Percentiles rank a stretch among this genome's conserved stretches.
Evolutionary conservation across 2,329 filamentous ascomycete species (phyloP).

Genomic region (Cyclaneusma minus): DNA sequence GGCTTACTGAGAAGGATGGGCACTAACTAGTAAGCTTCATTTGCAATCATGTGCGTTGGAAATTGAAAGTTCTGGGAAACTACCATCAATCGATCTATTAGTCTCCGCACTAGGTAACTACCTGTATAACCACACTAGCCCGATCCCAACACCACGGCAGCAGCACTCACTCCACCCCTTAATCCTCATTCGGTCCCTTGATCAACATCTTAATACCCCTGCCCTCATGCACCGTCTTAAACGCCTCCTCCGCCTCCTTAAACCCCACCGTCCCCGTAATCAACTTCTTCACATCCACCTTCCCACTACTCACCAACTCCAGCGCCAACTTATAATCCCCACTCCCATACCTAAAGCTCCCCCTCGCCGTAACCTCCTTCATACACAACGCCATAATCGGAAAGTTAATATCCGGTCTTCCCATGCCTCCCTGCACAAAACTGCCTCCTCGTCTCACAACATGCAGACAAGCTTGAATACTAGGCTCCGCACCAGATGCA

Average conservation of each 20-base stretch:
- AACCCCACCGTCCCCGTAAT: slow-evolving; percentile 69
- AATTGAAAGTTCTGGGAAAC: too few species aligned
- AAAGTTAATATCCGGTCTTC: slow-evolving; percentile 72
- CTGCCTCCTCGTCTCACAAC: slow-evolving; percentile 54
- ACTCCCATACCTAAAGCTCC: slow-evolving; percentile 77
- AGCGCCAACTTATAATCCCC: slow-evolving; percentile 73
- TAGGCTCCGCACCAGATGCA: slow-evolving; percentile 63
- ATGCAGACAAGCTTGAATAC: slow-evolving; percentile 62
- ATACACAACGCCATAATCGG: slow-evolving; percentile 81
- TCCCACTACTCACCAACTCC: slow-evolving; percentile 56
- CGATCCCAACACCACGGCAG: too few species aligned
- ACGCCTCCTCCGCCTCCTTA: slow-evolving; percentile 69
- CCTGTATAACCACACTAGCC: too few species aligned
- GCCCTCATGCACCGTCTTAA: slow-evolving; percentile 71
- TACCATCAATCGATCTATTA: too few species aligned
- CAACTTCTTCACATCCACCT: slow-evolving; percentile 68
- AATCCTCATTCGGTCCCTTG: slow-evolving; percentile 47
- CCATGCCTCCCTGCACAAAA: slow-evolving; percentile 84
- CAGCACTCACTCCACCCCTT: too few species aligned
- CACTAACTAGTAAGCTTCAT: too few species aligned
- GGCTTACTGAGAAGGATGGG: too few species aligned
- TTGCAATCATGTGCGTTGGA: too few species aligned
- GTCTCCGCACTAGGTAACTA: too few species aligned
- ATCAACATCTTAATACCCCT: slow-evolving; percentile 61
- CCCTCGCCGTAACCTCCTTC: slow-evolving; percentile 77